These are phyloP conservation scores for Sugiyamaella marilandica DNA, from an alignment of 805 yeast species.

Conservation along the genomic window DNA sequence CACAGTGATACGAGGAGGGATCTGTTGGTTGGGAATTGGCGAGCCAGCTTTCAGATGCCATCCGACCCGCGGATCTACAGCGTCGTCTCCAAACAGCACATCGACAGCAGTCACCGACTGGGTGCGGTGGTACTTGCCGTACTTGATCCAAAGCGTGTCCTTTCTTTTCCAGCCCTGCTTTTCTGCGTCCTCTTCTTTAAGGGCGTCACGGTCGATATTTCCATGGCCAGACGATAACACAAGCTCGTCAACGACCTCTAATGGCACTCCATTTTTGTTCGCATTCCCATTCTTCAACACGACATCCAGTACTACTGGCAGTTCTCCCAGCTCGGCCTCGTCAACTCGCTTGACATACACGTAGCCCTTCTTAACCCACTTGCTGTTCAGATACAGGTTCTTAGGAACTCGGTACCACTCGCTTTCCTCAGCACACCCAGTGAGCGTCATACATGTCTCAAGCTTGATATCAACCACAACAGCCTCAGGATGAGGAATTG, in stretches of 20 bases:
- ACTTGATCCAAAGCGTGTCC: slow-evolving; percentile 51
- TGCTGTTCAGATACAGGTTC: slow-evolving; percentile 41
- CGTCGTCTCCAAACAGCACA: slow-evolving; percentile 65
- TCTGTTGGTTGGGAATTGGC: slow-evolving; percentile 20
- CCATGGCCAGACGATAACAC: neutral
- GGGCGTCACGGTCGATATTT: slow-evolving; percentile 23
- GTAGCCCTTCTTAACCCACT: slow-evolving; percentile 41
- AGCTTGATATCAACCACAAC: slow-evolving; percentile 42
- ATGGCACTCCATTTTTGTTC: slow-evolving; percentile 17
- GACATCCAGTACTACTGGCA: slow-evolving; percentile 15
- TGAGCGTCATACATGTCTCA: slow-evolving; percentile 30
- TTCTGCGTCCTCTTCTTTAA: slow-evolving; percentile 13
- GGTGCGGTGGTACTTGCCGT: slow-evolving; percentile 38
- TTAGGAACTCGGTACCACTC: slow-evolving; percentile 44
- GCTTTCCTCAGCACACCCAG: slow-evolving; percentile 26
- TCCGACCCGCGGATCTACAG: slow-evolving; percentile 69
- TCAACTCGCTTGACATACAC: slow-evolving; percentile 31
- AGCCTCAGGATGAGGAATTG: slow-evolving; percentile 41
- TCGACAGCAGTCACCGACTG: slow-evolving; percentile 55
- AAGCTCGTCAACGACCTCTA: slow-evolving; percentile 18
- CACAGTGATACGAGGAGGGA: slow-evolving; percentile 27
- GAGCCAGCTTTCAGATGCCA: slow-evolving; percentile 47
- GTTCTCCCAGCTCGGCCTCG: slow-evolving; percentile 14
- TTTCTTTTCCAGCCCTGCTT: slow-evolving; percentile 32
- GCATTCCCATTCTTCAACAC: slow-evolving; percentile 9